Evolutionary conservation across 768 basidiomycete species (phyloP).

Genomic region (Amanita fuliginea): DNA sequence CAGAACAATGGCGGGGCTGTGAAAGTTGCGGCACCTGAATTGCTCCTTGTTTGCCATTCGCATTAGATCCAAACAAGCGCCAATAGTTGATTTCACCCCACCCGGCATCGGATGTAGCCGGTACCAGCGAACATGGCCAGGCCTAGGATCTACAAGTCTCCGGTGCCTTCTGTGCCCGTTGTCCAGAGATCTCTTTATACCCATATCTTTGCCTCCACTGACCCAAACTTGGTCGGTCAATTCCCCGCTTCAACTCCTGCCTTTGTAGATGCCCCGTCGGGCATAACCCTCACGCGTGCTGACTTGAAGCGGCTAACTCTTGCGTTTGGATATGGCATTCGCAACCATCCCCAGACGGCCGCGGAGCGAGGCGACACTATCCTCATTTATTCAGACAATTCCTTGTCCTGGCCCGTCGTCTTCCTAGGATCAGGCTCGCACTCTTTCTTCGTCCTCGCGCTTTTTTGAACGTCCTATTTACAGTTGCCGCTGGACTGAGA

Average conservation of each 20-base stretch:
- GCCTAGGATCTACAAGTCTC: slow-evolving; percentile 39
- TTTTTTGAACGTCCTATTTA: slow-evolving; percentile 10
- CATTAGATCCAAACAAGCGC: slow-evolving; percentile 7
- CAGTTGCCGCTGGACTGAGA: slow-evolving; percentile 53
- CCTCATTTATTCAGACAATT: slow-evolving; percentile 64
- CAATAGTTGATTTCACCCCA: neutral
- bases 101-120: neutral
- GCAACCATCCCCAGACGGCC: slow-evolving; percentile 23
- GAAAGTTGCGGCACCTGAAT: neutral
- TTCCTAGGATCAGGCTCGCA: slow-evolving; percentile 33
- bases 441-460: neutral
- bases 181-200: slow-evolving; percentile 35
- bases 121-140: slow-evolving; percentile 19
- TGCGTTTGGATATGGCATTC: slow-evolving; percentile 47
- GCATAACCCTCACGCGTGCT: slow-evolving; percentile 41
- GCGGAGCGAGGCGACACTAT: slow-evolving; percentile 43
- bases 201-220: slow-evolving; percentile 28
- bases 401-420: slow-evolving; percentile 37
- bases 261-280: slow-evolving; percentile 57
- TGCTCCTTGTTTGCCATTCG: neutral
- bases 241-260: slow-evolving; percentile 36
- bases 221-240: slow-evolving; percentile 25
- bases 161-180: slow-evolving; percentile 25
- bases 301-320: slow-evolving; percentile 43
- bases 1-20: neutral